Conservation (phyloP, 1,139 yeast species). For the Yamadazyma dushanensis region DNA sequence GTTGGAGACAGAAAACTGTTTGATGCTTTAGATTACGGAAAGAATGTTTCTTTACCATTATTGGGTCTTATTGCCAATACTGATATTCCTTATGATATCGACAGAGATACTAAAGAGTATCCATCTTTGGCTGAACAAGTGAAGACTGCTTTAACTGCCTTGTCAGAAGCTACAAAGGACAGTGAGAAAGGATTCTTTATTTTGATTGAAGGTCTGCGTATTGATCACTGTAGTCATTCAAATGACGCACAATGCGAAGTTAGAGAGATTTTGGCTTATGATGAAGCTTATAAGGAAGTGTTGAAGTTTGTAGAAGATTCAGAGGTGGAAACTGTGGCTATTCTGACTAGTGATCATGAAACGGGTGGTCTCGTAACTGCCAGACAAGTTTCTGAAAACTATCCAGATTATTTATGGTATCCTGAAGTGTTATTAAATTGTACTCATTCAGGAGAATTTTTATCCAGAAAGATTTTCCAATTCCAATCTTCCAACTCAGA, state of each 20-base stretch:
- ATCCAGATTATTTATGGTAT: slow-evolving; percentile 55
- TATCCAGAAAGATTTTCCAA: slow-evolving; percentile 34
- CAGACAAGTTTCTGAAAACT: slow-evolving; percentile 58
- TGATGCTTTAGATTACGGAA: slow-evolving; percentile 53
- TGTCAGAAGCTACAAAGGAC: slow-evolving; percentile 62
- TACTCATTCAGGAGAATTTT: slow-evolving; percentile 71
- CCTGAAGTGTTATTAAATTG: slow-evolving; percentile 69
- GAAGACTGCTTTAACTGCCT: slow-evolving; percentile 63
- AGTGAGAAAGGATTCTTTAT: slow-evolving; percentile 79
- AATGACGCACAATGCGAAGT: slow-evolving; percentile 87
- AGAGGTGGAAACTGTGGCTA: slow-evolving; percentile 69
- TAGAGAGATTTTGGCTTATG: slow-evolving; percentile 56
- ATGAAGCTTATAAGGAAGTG: slow-evolving; percentile 71
- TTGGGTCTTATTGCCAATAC: slow-evolving; percentile 67
- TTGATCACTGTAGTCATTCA: slow-evolving; percentile 89
- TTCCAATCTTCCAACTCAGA: slow-evolving; percentile 26
- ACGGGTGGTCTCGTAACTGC: slow-evolving; percentile 83
- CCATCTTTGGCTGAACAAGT: slow-evolving; percentile 81
- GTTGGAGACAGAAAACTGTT: slow-evolving; percentile 58
- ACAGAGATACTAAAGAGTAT: slow-evolving; percentile 54
- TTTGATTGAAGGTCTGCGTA: slow-evolving; percentile 82
- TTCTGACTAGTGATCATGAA: slow-evolving; percentile 87
- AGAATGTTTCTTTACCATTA: slow-evolving; percentile 66
- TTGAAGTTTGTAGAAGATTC: slow-evolving; percentile 60
- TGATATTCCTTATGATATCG: slow-evolving; percentile 81